Evolutionary conservation across 495 filamentous ascomycete species (phyloP), one percentile per base, ranked within the genome.

Genomic region (Tuber borchii): DNA sequence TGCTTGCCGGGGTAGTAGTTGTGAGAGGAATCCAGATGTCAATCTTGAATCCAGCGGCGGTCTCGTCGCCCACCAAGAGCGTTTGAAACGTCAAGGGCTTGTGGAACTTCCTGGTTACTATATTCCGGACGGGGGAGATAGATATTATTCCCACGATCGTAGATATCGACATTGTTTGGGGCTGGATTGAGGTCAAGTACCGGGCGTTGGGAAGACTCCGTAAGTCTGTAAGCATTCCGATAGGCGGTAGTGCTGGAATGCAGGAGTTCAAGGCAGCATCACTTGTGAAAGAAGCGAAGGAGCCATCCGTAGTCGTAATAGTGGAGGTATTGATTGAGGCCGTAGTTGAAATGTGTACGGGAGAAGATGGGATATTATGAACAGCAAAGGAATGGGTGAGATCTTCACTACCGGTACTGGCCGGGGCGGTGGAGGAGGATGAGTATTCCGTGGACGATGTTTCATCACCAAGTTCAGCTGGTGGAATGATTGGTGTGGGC

Each of bases 11-110:
- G 31, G 78, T 75, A 34, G 75, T 69, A 9, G 70, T 71, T 61
- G 70, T 73, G 74, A 83, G 77, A 4, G 86, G 83, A 20, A 97
- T 85, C 95, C 95, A 97, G 78, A 97, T 91, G 42, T 91, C 95
- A 75, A 97, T 85, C 19, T 87, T 88, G 83, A 97, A 97, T 20
- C 92, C 92, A 19, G 92, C 90, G 71, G 87, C 89, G 2, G 93
- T 95, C 74, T 97, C 93, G 81, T 98, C 95, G 19, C 92, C 94
- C 1, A 97, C 92, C 1, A 93, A 86, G 8, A 96, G 83, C 2
- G 88, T 90, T 73, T 81, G 85, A 56, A 90, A 84, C 0, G 82
- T 80, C 37, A 75, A 61, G 56, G 69, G 43, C 68, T 51, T 72
- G 39, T 75, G 39, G 43, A 75, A 82, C 43, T 72, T 72, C 56